phyloP scores from a whole-genome alignment of 495 filamentous ascomycete species.

The Neohortaea acidophila region DNA sequence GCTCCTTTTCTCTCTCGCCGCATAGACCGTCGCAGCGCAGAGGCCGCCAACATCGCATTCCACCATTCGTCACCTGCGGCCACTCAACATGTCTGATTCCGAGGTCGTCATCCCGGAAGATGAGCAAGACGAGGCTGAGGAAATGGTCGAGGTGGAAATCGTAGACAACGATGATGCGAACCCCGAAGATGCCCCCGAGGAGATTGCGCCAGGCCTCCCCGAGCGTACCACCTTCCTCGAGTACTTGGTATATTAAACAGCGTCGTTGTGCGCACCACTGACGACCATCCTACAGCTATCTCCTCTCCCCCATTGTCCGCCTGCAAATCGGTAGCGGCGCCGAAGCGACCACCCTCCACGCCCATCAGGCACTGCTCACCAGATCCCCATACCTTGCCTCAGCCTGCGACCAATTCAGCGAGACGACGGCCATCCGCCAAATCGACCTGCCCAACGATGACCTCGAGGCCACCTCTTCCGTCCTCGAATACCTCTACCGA shows the following conservation, averaged over 20 bases:
- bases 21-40: no score
- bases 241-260: conserved; percentile 1
- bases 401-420: conserved; percentile 40
- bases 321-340: conserved; percentile 54
- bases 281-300: conserved; percentile 35
- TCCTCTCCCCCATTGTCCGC: conserved; percentile 67
- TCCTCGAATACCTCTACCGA: conserved; percentile 86
- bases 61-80: no score
- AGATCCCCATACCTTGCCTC: conserved; percentile 62
- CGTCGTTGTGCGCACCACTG: background rate
- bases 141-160: conserved; percentile 10
- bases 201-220: conserved; percentile 14
- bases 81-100: conserved; percentile 16
- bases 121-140: conserved; percentile 63
- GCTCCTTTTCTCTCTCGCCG: no score
- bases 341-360: conserved; percentile 46
- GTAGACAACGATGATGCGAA: conserved; percentile 3
- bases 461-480: conserved; percentile 68
- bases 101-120: conserved; percentile 30
- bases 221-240: conserved; percentile 17
- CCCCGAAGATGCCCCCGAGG: conserved; percentile 14
- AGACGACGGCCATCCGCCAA: conserved; percentile 39
- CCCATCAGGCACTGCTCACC: conserved; percentile 62
- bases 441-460: conserved; percentile 57
- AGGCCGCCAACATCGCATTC: no score